Base-by-base conservation (phyloP, 192 early-diverging fungal species). In the Entomortierella parvispora region DNA sequence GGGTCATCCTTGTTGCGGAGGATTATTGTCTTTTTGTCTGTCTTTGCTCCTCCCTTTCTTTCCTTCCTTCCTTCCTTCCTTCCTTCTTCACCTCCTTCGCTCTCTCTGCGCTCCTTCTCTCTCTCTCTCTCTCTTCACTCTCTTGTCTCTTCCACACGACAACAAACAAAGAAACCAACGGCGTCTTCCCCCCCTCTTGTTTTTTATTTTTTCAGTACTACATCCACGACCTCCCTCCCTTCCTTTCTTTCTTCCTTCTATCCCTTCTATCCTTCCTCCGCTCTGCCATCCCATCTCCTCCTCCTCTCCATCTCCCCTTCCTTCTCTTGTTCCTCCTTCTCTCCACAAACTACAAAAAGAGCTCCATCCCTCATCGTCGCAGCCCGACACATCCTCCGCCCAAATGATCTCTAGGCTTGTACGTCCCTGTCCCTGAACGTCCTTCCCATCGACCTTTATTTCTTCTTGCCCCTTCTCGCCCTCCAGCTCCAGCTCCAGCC, bases 321-420 rank as follows among this genome's bases (percentile, higher is more conserved):
- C 2, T 34, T 47, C 55, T 11, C 32, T 48, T 25, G 26, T 43
- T 49, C 18, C 22, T 66, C 47, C 37, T 59, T 26, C 42, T 45
- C 2, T 28, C 44, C 43, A 32, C n/a, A 18, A 26, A 6, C 3
- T 29, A 45, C 14, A 45, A 1, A 11, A 45, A 45, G 14, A 11
- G 1, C 48, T 49, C 48, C 48, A 1, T 25, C 7, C 48, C 2
- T 22, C 1, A 22, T 18, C 48, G 8, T 49, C 18, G 20, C 43
- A 2, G 42, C 43, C 10, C 26, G 20, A 43, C 58, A 45, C 51
- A 10, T 4, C 5, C n/a, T 22, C n/a, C 4, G 4, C 26, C 22
- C 18, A 22, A 46, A 71, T 71, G 69, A 71, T 71, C 47, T 71
- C 69, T 37, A 62, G 55, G 61, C 69, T 71, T 71, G 69, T 71